Evolutionary conservation across 495 filamentous ascomycete genomes (phyloP), one percentile per base, ranked within the genome.

Genomic region (Cercophora samala): DNA sequence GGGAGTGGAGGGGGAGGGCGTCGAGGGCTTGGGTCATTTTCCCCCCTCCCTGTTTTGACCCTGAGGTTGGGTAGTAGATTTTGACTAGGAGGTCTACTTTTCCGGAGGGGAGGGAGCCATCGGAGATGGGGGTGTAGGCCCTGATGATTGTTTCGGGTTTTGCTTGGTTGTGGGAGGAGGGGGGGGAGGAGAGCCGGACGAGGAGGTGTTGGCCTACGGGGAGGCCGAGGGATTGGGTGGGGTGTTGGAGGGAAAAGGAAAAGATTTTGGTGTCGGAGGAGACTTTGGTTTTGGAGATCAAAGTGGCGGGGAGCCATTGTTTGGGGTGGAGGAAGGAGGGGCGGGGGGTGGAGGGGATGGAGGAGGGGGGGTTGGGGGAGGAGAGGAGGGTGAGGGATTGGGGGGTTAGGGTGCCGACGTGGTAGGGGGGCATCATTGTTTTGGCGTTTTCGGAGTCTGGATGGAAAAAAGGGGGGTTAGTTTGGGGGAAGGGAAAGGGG

Each of bases 371-470:
- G n/a, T n/a, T 21, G 24, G 60, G 60, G 5, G n/a, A 21, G 68
- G 64, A n/a, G 60, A 62, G 32, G 24, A 37, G 24, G 60, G 60
- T n/a, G 21, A 62, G 60, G 26, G 60, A 93, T 92, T 66, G 96
- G 86, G 74, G 94, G 91, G 70, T 93, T 24, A 68, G 84, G 19
- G 87, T 87, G 65, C 94, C 94, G 70, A 98, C 88, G 76, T 98
- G 94, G 72, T 97, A 96, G 64, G 83, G 80, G 26, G 86, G 85
- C 88, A 98, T 94, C 93, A 98, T 96, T 26, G 80, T 83, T 79
- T 96, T 97, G 52, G 94, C 94, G 21, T 91, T 97, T 79, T 97
- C 93, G 75, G 87, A 91, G 74, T 96, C 92, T 96, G 74, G 62
- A 18, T n/a, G n/a, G n/a, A n/a, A n/a, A n/a, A n/a, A n/a, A n/a